A percentile compares a stretch with the other conserved stretches of the same genome.
phyloP scores from a whole-genome alignment of 495 filamentous ascomycete species.

The Bacidia gigantensis region DNA sequence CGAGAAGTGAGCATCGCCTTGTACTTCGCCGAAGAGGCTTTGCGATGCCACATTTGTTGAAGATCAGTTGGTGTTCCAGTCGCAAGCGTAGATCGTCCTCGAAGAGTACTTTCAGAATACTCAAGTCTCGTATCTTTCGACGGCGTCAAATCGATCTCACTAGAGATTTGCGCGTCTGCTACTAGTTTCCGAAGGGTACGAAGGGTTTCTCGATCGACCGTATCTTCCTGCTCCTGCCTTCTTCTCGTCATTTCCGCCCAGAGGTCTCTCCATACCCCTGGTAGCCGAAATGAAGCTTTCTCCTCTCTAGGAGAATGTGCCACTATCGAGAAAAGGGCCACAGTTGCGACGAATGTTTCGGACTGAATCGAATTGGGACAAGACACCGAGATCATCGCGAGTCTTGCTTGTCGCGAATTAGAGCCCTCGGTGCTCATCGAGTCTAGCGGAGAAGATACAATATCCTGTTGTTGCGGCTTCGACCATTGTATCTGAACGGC shows the following conservation, averaged over 20 bases:
- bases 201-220: conserved; percentile 50
- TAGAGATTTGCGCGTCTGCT: background rate
- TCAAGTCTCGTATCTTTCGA: no score
- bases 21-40: conserved; percentile 38
- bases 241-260: conserved; percentile 63
- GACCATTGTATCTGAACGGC: conserved; percentile 68
- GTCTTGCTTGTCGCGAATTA: conserved; percentile 32
- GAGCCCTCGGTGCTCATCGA: conserved; percentile 31
- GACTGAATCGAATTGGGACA: conserved; percentile 68
- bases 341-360: conserved; percentile 71
- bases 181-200: conserved; percentile 42
- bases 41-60: background rate
- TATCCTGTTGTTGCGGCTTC: conserved; percentile 48
- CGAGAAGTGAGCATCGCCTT: conserved; percentile 39
- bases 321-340: conserved; percentile 69
- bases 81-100: no score
- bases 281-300: conserved; percentile 66
- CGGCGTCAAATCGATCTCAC: conserved; percentile 19
- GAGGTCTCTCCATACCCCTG: conserved; percentile 67
- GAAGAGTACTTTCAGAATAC: no score
- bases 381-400: conserved; percentile 64
- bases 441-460: conserved; percentile 27
- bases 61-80: background rate
- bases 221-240: conserved; percentile 55
- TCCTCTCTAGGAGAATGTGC: conserved; percentile 66